phyloP scores from a whole-genome alignment of 305 asterid species.

The Fraxinus albicans region DNA sequence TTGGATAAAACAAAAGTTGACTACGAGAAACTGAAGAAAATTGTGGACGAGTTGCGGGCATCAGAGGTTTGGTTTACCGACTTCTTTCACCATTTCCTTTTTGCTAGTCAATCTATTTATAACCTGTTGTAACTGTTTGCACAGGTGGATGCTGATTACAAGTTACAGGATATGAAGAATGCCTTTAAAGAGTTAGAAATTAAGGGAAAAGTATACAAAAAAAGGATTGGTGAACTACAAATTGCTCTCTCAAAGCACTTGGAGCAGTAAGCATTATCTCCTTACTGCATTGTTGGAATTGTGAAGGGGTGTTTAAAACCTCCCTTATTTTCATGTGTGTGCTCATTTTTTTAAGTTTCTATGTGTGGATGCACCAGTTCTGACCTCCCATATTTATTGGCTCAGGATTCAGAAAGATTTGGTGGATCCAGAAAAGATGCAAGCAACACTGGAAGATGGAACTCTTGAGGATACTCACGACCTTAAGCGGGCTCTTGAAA shows the following conservation, averaged over 20 bases:
- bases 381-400: constrained; percentile 1
- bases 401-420: constrained; percentile 84
- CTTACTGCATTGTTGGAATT: constrained; percentile 3
- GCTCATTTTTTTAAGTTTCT: background rate
- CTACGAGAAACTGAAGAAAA: constrained; percentile 75
- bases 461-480: constrained; percentile 54
- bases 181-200: constrained; percentile 64
- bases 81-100: background rate
- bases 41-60: constrained; percentile 81
- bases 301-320: constrained; percentile 1
- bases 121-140: constrained; percentile 17
- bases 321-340: background rate
- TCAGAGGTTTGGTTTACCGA: constrained; percentile 59
- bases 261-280: constrained; percentile 71
- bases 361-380: background rate
- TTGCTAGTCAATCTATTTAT: constrained; percentile 8
- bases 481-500: constrained; percentile 77
- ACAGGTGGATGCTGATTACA: constrained; percentile 95
- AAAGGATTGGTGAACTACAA: constrained; percentile 72
- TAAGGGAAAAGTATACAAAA: constrained; percentile 78
- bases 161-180: constrained; percentile 86
- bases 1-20: constrained; percentile 68
- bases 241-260: constrained; percentile 68
- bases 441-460: constrained; percentile 58
- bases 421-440: constrained; percentile 87